Evolutionary conservation across 192 early-diverging fungal genomes (phyloP), one percentile per base, ranked within the genome.

Genomic region (Chytriomyces confervae): DNA sequence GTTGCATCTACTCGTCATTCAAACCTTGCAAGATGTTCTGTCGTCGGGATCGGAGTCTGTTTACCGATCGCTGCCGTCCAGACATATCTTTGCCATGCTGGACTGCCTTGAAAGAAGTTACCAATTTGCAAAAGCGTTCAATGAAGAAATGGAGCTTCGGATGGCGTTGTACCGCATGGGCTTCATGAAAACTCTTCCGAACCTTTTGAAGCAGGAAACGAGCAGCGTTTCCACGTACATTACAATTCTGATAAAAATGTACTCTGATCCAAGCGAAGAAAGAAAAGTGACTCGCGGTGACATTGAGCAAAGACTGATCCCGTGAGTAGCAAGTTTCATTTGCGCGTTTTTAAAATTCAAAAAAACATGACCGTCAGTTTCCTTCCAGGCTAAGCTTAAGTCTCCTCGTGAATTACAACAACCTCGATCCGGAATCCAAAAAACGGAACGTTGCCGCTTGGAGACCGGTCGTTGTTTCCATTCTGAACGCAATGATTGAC

Each of bases 131-230:
- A 84, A 86, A 62, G 81, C 86, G 7, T 98, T 98, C 79, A 96
- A 98, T 80, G 86, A 77, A 62, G 89, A 94, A 81, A 88, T 89
- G 79, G 91, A 92, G 45, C 85, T 97, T 49, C 88, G 96, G 8
- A 90, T 92, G 79, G 91, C 93, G 5, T 81, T 98, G 70, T 94
- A 83, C 87, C 91, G 84, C 78, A 91, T 91, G 82, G 95, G 95
- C 13, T 95, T 95, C 66, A 97, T 96, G 94, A 94, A 95, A 46
- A 94, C 94, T 47, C 83, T 97, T 69, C 96, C 96, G 46, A 97
- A 96, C 66, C 72, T 98, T 63, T 85, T 98, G 43, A 95, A 95
- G 75, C 94, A 96, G 80, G 96, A 98, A 83, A 95, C 95, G 2
- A 82, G 61, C 84, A 91, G 77, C 85, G 93, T 73, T 81, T 89